Evolutionary conservation across 2,329 filamentous ascomycete genomes (phyloP).

Genomic region (Pestalotiopsis sp.): DNA sequence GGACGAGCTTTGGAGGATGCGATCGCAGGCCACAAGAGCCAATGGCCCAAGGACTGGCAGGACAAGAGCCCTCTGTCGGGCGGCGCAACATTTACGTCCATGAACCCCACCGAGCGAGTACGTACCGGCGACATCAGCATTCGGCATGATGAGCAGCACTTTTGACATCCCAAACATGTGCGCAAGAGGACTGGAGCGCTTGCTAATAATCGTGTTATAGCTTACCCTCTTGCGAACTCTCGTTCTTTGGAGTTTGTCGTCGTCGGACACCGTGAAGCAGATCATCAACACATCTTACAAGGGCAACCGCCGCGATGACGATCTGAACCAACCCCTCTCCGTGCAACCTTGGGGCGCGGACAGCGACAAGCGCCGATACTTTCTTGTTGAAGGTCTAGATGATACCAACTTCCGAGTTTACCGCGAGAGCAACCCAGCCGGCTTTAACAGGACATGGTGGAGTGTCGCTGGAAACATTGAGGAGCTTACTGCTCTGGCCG

Average conservation of each 20-base stretch:
- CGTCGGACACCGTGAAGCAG: conserved; percentile 79
- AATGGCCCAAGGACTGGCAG: conserved; percentile 88
- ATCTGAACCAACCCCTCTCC: conserved; percentile 81
- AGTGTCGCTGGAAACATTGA: conserved; percentile 90
- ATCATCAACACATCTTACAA: conserved; percentile 90
- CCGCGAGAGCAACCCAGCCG: conserved; percentile 83
- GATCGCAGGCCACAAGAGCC: conserved; percentile 77
- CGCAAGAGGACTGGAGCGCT: neutral
- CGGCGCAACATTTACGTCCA: conserved; percentile 77
- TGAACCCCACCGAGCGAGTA: conserved; percentile 83
- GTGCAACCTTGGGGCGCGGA: conserved; percentile 91
- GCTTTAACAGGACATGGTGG: conserved; percentile 82
- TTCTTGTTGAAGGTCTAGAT: conserved; percentile 88
- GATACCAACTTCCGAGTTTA: conserved; percentile 95
- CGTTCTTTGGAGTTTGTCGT: conserved; percentile 85
- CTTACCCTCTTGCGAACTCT: conserved; percentile 81
- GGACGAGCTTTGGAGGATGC: conserved; percentile 93
- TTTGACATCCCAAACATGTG: neutral
- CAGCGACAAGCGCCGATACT: conserved; percentile 90
- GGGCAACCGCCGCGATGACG: conserved; percentile 77
- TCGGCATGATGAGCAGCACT: neutral
- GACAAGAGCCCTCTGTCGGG: conserved; percentile 82
- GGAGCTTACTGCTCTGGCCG: conserved; percentile 74
- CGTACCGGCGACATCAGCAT: conserved; percentile 23
- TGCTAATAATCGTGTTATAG: conserved; percentile 46